Evolutionary conservation across 2,329 filamentous ascomycete species (phyloP).

Genomic region (Akanthomyces muscarius): DNA sequence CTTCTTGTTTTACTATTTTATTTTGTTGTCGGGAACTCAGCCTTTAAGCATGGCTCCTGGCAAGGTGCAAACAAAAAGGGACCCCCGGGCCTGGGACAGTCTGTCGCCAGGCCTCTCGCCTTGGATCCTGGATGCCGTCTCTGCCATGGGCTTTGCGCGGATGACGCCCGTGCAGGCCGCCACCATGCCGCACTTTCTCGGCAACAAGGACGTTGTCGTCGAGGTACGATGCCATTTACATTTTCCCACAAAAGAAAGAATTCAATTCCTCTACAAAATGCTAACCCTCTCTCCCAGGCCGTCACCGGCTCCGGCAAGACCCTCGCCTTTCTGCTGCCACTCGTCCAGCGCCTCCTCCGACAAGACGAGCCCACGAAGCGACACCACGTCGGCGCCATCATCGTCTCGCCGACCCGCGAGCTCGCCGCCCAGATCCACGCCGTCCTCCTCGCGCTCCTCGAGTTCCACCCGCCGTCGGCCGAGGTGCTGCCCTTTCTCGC

Average conservation of each 20-base stretch:
- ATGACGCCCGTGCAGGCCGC: slow-evolving; percentile 96
- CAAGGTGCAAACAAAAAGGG: slow-evolving; percentile 38
- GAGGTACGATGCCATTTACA: slow-evolving; percentile 47
- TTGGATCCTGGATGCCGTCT: slow-evolving; percentile 83
- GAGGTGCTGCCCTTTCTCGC: slow-evolving; percentile 54
- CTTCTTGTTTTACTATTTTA: not conserved
- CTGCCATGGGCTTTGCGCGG: slow-evolving; percentile 77
- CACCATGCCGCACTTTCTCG: slow-evolving; percentile 81
- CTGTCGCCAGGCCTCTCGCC: slow-evolving; percentile 38
- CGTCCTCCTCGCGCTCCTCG: slow-evolving; percentile 71
- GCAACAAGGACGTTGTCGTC: slow-evolving; percentile 88
- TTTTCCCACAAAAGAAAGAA: too few relatives aligned
- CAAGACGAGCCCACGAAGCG: slow-evolving; percentile 79
- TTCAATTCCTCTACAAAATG: not conserved
- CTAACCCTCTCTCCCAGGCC: slow-evolving; percentile 44
- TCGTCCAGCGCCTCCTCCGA: slow-evolving; percentile 77
- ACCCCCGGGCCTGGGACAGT: slow-evolving; percentile 43
- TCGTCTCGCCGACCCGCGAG: slow-evolving; percentile 88
- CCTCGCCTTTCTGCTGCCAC: slow-evolving; percentile 76
- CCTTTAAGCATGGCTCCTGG: slow-evolving; percentile 28
- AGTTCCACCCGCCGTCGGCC: slow-evolving; percentile 78
- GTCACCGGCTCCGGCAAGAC: slow-evolving; percentile 93
- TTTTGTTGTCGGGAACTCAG: not conserved
- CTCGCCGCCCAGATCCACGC: slow-evolving; percentile 85
- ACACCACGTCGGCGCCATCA: slow-evolving; percentile 84